Evolutionary conservation across 768 basidiomycete species (phyloP), one percentile per base, ranked within the genome.

Genomic region (Lentinula lateritia): DNA sequence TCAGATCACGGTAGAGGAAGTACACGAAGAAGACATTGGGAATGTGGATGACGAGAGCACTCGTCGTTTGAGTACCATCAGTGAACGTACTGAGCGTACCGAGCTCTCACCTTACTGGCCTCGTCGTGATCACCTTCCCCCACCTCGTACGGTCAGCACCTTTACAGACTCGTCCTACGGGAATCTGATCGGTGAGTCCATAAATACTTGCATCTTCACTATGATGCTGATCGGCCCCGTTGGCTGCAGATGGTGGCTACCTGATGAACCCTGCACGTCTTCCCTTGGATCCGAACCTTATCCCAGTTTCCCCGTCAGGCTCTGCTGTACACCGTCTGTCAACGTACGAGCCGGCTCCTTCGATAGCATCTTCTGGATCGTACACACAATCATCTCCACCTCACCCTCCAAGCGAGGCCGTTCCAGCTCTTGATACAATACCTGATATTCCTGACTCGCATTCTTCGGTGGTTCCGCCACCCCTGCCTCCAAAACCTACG

Each of bases 241-340:
- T 5, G 45, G 23, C 59, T 36, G n/a, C 10, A 57, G 59, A 60
- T 41, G 50, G 34, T 42, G 59, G 59, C 8, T 32, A 52, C 10
- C 41, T 60, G 16, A 28, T 18, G 8, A 52, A 60, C 23, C 59
- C 48, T 16, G 48, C 39, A 46, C 35, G 48, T 46, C 48, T 48
- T 23, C 58, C 58, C 35, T 53, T 72, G 50, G 80, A 87, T 70
- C 86, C 87, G 34, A 85, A 88, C 63, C 73, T 71, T 10, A 85
- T 86, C 60, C 79, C 81, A 20, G 81, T 84, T 18, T 90, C 89
- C 12, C 89, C 88, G 43, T 84, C 89, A 23, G 76, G 74, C 1
- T 90, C 89, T 20, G 89, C 89, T 16, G 66, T 88, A n/a, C 77
- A 81, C 41, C 76, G 82, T 35, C 75, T 89, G 36, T 85, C 88